Evolutionary conservation across 2,329 filamentous ascomycete genomes (phyloP), one percentile per base, ranked within the genome.

Genomic region (Curvularia eragrostidis): DNA sequence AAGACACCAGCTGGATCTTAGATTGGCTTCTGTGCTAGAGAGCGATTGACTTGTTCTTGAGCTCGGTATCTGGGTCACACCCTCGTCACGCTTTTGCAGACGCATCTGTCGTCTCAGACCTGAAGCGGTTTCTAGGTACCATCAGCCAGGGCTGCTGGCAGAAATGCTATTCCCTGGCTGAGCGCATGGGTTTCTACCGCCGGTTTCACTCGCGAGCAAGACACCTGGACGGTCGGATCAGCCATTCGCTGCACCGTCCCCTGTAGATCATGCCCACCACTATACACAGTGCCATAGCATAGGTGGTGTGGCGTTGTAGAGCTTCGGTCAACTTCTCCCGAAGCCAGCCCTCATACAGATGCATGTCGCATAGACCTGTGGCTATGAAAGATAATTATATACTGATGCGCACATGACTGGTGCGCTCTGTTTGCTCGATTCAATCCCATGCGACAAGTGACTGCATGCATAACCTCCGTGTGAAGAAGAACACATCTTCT

Each of bases 1-100:
- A 76, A 75, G 60, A 64, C 72, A 51, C 62, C 55, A 32, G 60
- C 62, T 56, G 69, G 64, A 15, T 63, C 62, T 47, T 74, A 71
- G 58, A 54, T 39, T 34, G 44, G 51, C 52, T 57, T 19, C 15
- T 2, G 23, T 13, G 47, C 34, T 38, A 24, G 23, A 23, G 47
- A 39, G 47, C 34, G 13, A 39, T 12, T 38, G n/a, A 19, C 47
- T 39, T 39, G 21, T 39, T 49, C 9, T 38, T 15, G 28, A 5
- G 34, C 47, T 49, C 34, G 23, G 28, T 23, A 38, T 34, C 13
- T 28, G 34, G 47, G 47, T 28, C 47, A 39, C 13, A 49, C 34
- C 34, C 47, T 26, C 30, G 41, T 23, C 23, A 38, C 21, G 15
- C 18, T 49, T 49, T 49, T 26, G 47, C 34, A 49, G 4, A 12